A percentile compares a stretch with the other conserved stretches of the same genome.
Evolutionary conservation across 108 stramenopile genomes (phyloP).

Genomic region (Fistulifera pelliculosa): DNA sequence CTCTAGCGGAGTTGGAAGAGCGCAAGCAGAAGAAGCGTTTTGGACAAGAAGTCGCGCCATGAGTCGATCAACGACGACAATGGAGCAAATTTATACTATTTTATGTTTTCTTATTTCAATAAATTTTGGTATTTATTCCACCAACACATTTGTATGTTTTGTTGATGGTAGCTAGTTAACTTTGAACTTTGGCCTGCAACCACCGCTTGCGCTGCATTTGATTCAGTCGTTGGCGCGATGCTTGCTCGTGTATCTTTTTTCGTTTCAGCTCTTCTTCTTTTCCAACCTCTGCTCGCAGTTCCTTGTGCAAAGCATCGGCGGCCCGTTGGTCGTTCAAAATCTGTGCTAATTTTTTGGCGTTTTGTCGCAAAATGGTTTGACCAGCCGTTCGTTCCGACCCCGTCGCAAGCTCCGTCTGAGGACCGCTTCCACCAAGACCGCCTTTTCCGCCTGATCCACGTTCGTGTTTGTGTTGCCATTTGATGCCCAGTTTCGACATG

Average conservation of each 20-base stretch:
- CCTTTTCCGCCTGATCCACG: conserved; percentile 82
- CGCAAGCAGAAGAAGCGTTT: too few relatives aligned
- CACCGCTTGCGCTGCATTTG: conserved; percentile 88
- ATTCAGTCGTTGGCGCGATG: conserved; percentile 56
- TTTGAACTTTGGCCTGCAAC: conserved; percentile 37
- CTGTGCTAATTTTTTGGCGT: conserved; percentile 63
- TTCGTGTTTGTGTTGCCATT: conserved; percentile 83
- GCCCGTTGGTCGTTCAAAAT: conserved; percentile 52
- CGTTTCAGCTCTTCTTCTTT: conserved; percentile 60
- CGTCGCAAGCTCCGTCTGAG: neutral
- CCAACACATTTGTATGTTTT: too few relatives aligned
- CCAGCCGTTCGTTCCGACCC: conserved; percentile 47
- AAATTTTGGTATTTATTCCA: too few relatives aligned
- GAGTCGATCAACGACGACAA: too few relatives aligned
- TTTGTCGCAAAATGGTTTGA: conserved; percentile 68
- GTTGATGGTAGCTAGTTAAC: too few relatives aligned
- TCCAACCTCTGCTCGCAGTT: conserved; percentile 50
- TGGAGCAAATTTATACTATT: too few relatives aligned
- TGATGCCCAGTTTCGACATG: conserved; percentile 74
- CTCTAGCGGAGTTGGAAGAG: too few relatives aligned
- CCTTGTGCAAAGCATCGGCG: conserved; percentile 74
- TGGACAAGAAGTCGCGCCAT: too few relatives aligned
- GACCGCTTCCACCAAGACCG: conserved; percentile 52
- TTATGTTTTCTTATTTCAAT: too few relatives aligned
- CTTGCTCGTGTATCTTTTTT: conserved; percentile 46